Base-by-base conservation (phyloP, 768 basidiomycete species). In the Mycena indigotica region DNA sequence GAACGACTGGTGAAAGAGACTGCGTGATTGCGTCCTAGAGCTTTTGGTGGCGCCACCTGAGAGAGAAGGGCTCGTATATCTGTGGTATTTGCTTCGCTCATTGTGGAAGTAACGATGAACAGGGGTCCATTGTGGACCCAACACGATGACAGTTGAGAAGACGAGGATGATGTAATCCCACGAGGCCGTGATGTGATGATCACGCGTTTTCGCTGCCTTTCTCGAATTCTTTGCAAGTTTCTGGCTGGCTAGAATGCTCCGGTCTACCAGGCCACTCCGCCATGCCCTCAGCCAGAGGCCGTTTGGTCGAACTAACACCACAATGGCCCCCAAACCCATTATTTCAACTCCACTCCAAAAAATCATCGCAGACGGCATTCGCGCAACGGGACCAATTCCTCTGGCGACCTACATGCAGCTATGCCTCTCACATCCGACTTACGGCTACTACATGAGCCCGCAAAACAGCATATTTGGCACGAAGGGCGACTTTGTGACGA, bases 401-500 rank as follows among this genome's bases (percentile, higher is more conserved):
- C 84, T 95, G 64, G 80, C 95, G 48, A 84, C 85, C 1, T 98
- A 96, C 76, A 97, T 97, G 89, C 88, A 91, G 63, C 81, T 91
- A 63, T 95, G 93, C 63, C 83, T 98, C 3, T 82, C 87, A 0
- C 95, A 98, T 74, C 94, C 95, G 1, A 88, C 83, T 0, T 78
- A 93, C 53, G 97, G 97, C 1, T 99, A 98, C 74, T 98, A 98
- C 76, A 92, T 89, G 77, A 88, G 86, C 32, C 73, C 83, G 0
- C 66, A 78, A 15, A 80, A 91, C 56, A 79, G 84, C 40, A 88
- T 98, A 2, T 93, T 99, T 66, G 97, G 97, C 13, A 61, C 84
- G 0, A 77, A 80, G 39, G 97, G 97, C 4, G 97, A 99, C 76
- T 99, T 98, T 67, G 89, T 91, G 21, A 99, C 97, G 12, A 94